Percentiles rank a stretch among this genome's conserved stretches.
These are phyloP conservation scores for Aspergillus leporis DNA, from an alignment of 495 filamentous ascomycete species.

Conservation along the genomic window DNA sequence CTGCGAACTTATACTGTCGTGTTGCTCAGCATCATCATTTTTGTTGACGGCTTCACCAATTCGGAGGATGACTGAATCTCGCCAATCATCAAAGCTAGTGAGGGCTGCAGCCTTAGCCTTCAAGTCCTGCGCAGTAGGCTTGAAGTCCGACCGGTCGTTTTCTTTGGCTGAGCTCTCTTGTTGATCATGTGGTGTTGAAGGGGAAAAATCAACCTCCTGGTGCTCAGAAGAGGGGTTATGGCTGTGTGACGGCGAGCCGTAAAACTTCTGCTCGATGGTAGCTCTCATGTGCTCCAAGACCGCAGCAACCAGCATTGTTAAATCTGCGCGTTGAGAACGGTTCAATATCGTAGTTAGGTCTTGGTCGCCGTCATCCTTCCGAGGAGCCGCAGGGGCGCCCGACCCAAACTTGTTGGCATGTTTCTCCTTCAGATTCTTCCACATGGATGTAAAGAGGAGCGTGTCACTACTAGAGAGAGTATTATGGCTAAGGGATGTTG, in stretches of 20 bases:
- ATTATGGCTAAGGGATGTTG: background rate
- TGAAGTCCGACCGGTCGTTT: constrained; percentile 11
- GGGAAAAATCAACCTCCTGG: constrained; percentile 3
- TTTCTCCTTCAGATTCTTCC: constrained; percentile 44
- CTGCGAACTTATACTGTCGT: constrained; percentile 21
- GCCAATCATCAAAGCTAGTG: constrained; percentile 65
- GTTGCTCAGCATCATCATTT: constrained; percentile 33
- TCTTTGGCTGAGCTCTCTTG: constrained; percentile 17
- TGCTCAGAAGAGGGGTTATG: constrained; percentile 7
- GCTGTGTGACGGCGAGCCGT: constrained; percentile 18
- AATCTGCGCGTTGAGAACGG: constrained; percentile 48
- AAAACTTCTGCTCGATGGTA: constrained; percentile 41
- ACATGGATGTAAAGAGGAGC: constrained; percentile 25
- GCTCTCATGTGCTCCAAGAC: constrained; percentile 48
- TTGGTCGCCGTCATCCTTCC: constrained; percentile 35
- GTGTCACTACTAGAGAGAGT: background rate
- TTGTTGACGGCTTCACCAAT: constrained; percentile 67
- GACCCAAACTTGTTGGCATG: constrained; percentile 36
- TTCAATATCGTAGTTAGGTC: constrained; percentile 52
- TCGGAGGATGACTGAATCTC: constrained; percentile 58
- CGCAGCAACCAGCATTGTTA: constrained; percentile 48
- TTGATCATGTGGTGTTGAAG: constrained; percentile 1
- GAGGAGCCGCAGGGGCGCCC: constrained; percentile 21
- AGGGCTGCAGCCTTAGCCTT: constrained; percentile 44
- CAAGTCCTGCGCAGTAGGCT: constrained; percentile 26